A percentile compares a stretch with the other conserved stretches of the same genome.
phyloP scores from a whole-genome alignment of 805 yeast genomes.

The Nakazawaea wyomingensis region DNA sequence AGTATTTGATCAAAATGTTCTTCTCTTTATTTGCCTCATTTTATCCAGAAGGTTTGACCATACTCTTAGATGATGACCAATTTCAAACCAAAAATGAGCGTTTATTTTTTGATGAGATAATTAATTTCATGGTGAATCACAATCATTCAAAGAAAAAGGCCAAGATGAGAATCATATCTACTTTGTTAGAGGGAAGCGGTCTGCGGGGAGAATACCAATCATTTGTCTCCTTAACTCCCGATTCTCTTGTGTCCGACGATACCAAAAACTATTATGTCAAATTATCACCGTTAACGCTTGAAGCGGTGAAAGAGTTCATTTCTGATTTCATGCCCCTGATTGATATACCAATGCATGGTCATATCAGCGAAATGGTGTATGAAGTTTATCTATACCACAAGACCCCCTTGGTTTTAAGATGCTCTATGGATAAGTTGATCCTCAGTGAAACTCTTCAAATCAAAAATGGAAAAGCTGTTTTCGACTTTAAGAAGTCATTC shows the following conservation, averaged over 20 bases:
- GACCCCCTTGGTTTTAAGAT: slow-evolving; percentile 2
- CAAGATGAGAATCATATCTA: slow-evolving; percentile 7
- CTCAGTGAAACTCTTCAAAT: slow-evolving; percentile 3
- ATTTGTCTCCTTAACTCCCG: neutral
- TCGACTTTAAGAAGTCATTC: neutral
- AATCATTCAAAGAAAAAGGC: slow-evolving; percentile 11
- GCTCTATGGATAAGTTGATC: neutral
- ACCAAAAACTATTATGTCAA: neutral
- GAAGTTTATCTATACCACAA: slow-evolving; percentile 3
- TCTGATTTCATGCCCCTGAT: slow-evolving; percentile 7
- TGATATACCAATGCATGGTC: neutral
- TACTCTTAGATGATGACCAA: slow-evolving; percentile 42
- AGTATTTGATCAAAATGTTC: slow-evolving; percentile 36
- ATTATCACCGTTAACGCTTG: slow-evolving; percentile 5
- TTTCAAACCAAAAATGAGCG: slow-evolving; percentile 34
- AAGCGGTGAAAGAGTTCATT: neutral
- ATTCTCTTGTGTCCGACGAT: neutral
- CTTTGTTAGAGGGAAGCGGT: slow-evolving; percentile 4
- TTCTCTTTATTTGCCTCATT: slow-evolving; percentile 28
- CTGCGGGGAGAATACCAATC: neutral
- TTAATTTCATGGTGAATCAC: slow-evolving; percentile 18
- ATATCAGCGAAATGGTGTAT: slow-evolving; percentile 1
- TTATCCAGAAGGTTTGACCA: slow-evolving; percentile 37
- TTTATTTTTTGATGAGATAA: slow-evolving; percentile 25
- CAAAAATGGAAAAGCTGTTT: neutral